Conservation (phyloP, 2,329 filamentous ascomycete species). For the Penicillium concentricum region DNA sequence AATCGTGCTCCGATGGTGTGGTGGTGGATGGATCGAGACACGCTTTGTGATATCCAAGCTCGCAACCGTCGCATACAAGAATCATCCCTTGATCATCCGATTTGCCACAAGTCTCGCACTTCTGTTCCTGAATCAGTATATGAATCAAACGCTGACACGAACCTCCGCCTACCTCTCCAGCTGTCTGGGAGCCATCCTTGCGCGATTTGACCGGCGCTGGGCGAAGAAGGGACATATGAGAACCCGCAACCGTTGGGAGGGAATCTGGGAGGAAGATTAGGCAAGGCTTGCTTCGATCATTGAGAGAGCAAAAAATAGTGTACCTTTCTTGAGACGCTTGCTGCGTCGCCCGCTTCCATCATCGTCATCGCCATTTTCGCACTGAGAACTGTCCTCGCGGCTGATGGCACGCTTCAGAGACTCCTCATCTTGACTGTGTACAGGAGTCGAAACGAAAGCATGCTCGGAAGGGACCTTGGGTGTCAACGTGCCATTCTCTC, state of each 20-base stretch:
- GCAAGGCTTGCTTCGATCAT: neutral
- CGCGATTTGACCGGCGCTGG: slow-evolving; percentile 65
- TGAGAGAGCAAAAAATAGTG: slow-evolving; percentile 15
- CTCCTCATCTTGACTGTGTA: slow-evolving; percentile 54
- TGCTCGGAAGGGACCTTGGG: slow-evolving; percentile 64
- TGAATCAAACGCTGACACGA: slow-evolving; percentile 7
- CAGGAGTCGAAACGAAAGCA: slow-evolving; percentile 57
- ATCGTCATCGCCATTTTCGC: slow-evolving; percentile 56
- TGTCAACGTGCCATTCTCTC: slow-evolving; percentile 58
- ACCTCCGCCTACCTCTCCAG: slow-evolving; percentile 53
- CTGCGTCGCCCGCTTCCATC: slow-evolving; percentile 72
- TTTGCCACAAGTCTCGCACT: slow-evolving; percentile 83
- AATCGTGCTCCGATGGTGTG: slow-evolving; percentile 76
- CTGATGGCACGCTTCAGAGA: slow-evolving; percentile 77
- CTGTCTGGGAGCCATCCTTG: slow-evolving; percentile 56
- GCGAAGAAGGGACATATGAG: slow-evolving; percentile 92
- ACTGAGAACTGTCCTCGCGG: slow-evolving; percentile 50
- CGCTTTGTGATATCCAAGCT: slow-evolving; percentile 79
- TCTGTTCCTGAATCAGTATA: slow-evolving; percentile 49
- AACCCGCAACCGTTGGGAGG: slow-evolving; percentile 80
- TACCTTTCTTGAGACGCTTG: slow-evolving; percentile 88
- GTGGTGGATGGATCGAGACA: slow-evolving; percentile 87
- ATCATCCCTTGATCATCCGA: slow-evolving; percentile 70
- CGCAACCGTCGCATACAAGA: slow-evolving; percentile 86
- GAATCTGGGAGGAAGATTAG: slow-evolving; percentile 38